Conservation (phyloP, 2,329 filamentous ascomycete species). For the Pseudopyrenochaeta lycopersici region DNA sequence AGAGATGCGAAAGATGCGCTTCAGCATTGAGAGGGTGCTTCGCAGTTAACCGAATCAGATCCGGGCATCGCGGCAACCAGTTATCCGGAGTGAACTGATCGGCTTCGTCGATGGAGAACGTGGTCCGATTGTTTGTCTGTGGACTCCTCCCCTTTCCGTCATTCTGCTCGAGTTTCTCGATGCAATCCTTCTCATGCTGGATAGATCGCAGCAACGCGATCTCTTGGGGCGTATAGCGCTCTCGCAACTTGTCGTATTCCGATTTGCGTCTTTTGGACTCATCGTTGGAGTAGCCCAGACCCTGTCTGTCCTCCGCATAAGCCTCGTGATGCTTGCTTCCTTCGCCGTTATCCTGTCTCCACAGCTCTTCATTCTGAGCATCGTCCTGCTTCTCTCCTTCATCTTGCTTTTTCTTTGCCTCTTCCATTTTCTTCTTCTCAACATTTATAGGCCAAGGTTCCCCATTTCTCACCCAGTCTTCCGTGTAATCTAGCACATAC, state of each 20-base stretch:
- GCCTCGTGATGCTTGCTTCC: slow-evolving; percentile 49
- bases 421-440: slow-evolving; percentile 23
- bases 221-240: slow-evolving; percentile 54
- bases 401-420: slow-evolving; percentile 39
- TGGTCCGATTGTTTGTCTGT: slow-evolving; percentile 37
- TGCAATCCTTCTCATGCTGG: slow-evolving; percentile 56
- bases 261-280: slow-evolving; percentile 21
- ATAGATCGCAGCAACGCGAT: slow-evolving; percentile 50
- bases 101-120: slow-evolving; percentile 56
- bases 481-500: slow-evolving; percentile 59
- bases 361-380: too few relatives aligned
- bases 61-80: slow-evolving; percentile 59
- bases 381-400: too few relatives aligned
- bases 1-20: slow-evolving; percentile 52
- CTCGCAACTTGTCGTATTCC: slow-evolving; percentile 40
- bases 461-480: slow-evolving; percentile 59
- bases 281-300: slow-evolving; percentile 28
- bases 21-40: slow-evolving; percentile 65
- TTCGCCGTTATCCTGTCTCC: slow-evolving; percentile 33
- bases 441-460: slow-evolving; percentile 61
- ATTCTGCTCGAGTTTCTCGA: slow-evolving; percentile 53
- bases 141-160: slow-evolving; percentile 54
- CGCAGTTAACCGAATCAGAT: slow-evolving; percentile 62
- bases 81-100: slow-evolving; percentile 64
- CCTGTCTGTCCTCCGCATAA: slow-evolving; percentile 33